Conservation (phyloP, 1,284 basidiomycete genomes). For the Stygiomarasmius scandens region DNA sequence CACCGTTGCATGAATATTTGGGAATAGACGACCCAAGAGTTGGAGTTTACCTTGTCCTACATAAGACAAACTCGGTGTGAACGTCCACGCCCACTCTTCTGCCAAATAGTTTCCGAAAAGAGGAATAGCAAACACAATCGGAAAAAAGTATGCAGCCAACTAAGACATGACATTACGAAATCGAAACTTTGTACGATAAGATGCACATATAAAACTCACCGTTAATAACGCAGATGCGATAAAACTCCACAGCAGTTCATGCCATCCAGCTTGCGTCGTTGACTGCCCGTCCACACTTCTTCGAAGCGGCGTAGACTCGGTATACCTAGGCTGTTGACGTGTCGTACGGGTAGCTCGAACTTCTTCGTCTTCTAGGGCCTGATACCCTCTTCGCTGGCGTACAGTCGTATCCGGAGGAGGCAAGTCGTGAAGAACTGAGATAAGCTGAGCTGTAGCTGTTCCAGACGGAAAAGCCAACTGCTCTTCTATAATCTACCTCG, state of each 20-base stretch:
- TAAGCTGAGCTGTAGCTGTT: constrained; percentile 95
- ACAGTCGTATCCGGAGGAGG: constrained; percentile 63
- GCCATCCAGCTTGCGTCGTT: constrained; percentile 70
- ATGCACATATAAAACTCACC: constrained; percentile 42
- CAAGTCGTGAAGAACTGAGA: constrained; percentile 85
- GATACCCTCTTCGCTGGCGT: constrained; percentile 56
- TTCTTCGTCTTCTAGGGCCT: constrained; percentile 36
- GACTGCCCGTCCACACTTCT: constrained; percentile 36
- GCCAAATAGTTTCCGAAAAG: constrained; percentile 89
- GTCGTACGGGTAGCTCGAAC: not conserved
- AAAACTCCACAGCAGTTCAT: constrained; percentile 77
- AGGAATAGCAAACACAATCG: constrained; percentile 89
- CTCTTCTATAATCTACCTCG: constrained; percentile 83
- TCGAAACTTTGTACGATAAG: not conserved
- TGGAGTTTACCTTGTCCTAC: constrained; percentile 86
- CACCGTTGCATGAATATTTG: too few relatives aligned
- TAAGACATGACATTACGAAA: constrained; percentile 30
- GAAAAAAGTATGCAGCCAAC: constrained; percentile 85
- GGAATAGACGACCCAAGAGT: too few relatives aligned
- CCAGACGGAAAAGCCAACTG: constrained; percentile 93
- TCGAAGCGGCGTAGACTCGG: constrained; percentile 24
- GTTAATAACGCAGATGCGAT: constrained; percentile 70
- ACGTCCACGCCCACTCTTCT: constrained; percentile 90
- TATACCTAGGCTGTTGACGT: not conserved
- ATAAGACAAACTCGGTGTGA: constrained; percentile 90